Base-by-base conservation (phyloP, 768 basidiomycete species). In the Mycena crocata region DNA sequence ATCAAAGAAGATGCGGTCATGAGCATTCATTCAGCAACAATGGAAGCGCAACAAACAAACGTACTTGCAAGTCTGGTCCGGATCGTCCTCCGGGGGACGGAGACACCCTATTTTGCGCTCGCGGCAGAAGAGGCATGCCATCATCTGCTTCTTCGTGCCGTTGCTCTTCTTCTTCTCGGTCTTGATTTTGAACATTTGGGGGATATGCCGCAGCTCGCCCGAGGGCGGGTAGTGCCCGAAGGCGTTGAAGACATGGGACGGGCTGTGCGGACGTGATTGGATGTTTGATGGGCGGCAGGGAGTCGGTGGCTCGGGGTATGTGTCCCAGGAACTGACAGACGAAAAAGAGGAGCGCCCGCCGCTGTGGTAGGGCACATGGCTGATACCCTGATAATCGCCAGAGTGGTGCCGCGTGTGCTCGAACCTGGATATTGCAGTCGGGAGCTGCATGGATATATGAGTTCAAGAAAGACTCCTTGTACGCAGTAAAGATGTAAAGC, bases 51-150 rank as follows among this genome's bases (percentile, higher is more conserved):
- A 28, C 2, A 12, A 48, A 13, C 0, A n/a, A 30, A 62, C 66
- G 31, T n/a, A 62, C 66, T 67, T 67, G 66, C 66, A 67, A n/a
- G 66, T 67, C 35, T 67, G 60, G 42, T 62, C 61, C 19, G 60
- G 55, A 19, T 34, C 66, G 34, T 37, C 61, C 39, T 57, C 60
- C 15, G 54, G 23, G 6, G 66, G 60, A 9, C 60, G 66, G 10
- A 37, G n/a, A 42, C 66, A 67, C 42, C 60, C 60, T n/a, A 67
- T 67, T 49, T 67, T 67, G 19, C 66, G 60, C 56, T 57, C 66
- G 48, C 66, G 54, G 42, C 66, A 67, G 39, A 67, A 67, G 48
- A 67, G 49, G 31, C 66, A 67, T 23, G 66, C 60, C 39, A 62
- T 40, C 0, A 51, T 17, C 60, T 67, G 66, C 34, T 67, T 62